Percentiles rank a stretch among this genome's conserved stretches.
These are phyloP conservation scores for Albugo candida DNA, from an alignment of 352 stramenopile genomes.

Conservation along the genomic window DNA sequence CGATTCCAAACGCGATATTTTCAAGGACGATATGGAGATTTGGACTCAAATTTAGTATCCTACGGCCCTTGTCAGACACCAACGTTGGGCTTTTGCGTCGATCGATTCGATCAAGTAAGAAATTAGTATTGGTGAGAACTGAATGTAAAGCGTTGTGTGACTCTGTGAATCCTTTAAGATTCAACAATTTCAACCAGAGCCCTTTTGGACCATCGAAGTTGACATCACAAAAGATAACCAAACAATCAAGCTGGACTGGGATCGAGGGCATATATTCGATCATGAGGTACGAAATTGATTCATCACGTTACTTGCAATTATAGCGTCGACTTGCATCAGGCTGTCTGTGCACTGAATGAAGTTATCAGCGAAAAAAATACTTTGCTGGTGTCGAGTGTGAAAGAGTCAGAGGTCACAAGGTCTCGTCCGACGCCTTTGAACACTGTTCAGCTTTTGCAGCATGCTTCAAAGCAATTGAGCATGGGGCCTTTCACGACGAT, in stretches of 20 bases:
- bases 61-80: slow-evolving; percentile 82
- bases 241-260: slow-evolving; percentile 16
- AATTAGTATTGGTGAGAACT: neutral
- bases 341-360: too few relatives aligned
- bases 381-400: slow-evolving; percentile 10
- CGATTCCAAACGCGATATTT: slow-evolving; percentile 81
- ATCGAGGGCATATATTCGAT: slow-evolving; percentile 19
- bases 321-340: too few relatives aligned
- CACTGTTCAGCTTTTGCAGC: slow-evolving; percentile 47
- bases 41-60: slow-evolving; percentile 58
- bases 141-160: neutral
- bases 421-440: slow-evolving; percentile 35
- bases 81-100: slow-evolving; percentile 77
- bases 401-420: slow-evolving; percentile 11
- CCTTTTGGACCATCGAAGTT: slow-evolving; percentile 26
- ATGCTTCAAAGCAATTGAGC: slow-evolving; percentile 39
- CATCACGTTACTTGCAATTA: too few relatives aligned
- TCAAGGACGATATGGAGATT: slow-evolving; percentile 76
- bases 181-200: slow-evolving; percentile 74
- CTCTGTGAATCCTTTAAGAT: slow-evolving; percentile 16
- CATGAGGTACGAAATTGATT: slow-evolving; percentile 12
- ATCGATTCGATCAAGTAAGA: slow-evolving; percentile 43
- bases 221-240: slow-evolving; percentile 15
- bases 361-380: neutral
- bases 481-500: slow-evolving; percentile 59